Evolutionary conservation across 2,329 filamentous ascomycete genomes (phyloP).

Genomic region (Hypoxylon sp.): DNA sequence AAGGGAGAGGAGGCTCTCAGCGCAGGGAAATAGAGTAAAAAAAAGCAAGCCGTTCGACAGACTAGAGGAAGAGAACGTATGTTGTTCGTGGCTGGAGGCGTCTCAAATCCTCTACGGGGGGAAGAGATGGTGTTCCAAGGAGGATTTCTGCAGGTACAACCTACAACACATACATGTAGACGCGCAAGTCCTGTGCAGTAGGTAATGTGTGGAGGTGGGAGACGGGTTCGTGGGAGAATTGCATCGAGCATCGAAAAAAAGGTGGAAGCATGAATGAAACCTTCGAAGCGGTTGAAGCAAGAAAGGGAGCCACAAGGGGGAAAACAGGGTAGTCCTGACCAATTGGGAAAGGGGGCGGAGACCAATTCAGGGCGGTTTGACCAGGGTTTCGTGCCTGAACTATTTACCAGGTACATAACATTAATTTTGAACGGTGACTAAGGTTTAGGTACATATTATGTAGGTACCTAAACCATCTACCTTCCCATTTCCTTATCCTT

Average conservation of each 20-base stretch:
- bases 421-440: conserved; percentile 27
- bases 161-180: conserved; percentile 7
- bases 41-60: conserved; percentile 16
- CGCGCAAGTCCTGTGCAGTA: conserved; percentile 15
- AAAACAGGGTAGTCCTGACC: conserved; percentile 30
- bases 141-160: conserved; percentile 37
- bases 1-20: conserved; percentile 26
- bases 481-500: conserved; percentile 12
- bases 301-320: conserved; percentile 27
- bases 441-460: no score
- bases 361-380: conserved; percentile 28
- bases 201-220: conserved; percentile 14
- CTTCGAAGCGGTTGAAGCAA: conserved; percentile 38
- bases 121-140: conserved; percentile 30
- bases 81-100: conserved; percentile 38
- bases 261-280: conserved; percentile 41
- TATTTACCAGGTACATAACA: conserved; percentile 1
- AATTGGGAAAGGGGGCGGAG: conserved; percentile 47
- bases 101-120: conserved; percentile 32
- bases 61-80: conserved; percentile 25
- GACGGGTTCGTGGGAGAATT: conserved; percentile 16
- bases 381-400: conserved; percentile 20
- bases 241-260: conserved; percentile 27
- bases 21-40: conserved; percentile 10
- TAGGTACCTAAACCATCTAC: no score